Evolutionary conservation across 192 early-diverging fungal genomes (phyloP), one percentile per base, ranked within the genome.

Genomic region (Mortierella alpina): DNA sequence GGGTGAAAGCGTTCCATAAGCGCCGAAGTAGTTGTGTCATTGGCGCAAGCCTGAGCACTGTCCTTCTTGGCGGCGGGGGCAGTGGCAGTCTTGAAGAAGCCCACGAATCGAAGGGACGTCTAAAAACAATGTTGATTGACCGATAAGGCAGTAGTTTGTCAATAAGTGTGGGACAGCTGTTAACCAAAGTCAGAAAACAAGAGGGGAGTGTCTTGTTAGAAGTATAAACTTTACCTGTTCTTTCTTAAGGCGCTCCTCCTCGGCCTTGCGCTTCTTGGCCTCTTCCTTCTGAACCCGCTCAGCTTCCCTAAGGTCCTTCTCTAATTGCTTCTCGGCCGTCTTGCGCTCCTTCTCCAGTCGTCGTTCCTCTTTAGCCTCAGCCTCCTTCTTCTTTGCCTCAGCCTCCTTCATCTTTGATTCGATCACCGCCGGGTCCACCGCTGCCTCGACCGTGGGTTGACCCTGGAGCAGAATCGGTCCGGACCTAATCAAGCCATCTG

Each of bases 1-100:
- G 88, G 86, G 5, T 79, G 88, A 60, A 93, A 93, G 6, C 82
- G 75, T 7, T 83, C 70, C 42, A 60, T 60, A 14, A 86, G 85
- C 14, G 77, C 44, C 11, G 66, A n/a, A 7, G 59, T 18, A 20
- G 65, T 20, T 0, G 59, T 12, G 50, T 82, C 73, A 63, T 59
- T 64, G 6, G 20, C 41, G 13, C 56, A 52, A 2, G 51, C 4
- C 59, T 69, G 59, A 49, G 56, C 56, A 22, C 31, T 23, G 44
- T 81, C 77, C 49, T 57, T 83, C 61, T 85, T 84, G 39, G 40
- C 48, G n/a, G 63, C 65, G 1, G 60, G 47, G 22, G 68, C 39
- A 7, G 83, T 9, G 18, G 66, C 41, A 3, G 57, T 23, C 39
- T 84, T 76, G 31, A 80, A 82, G 46, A 88, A 85, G 3, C 71